Percentiles rank a stretch among this genome's conserved stretches.
These are phyloP conservation scores for Curvularia verruculosa DNA, from an alignment of 2,329 filamentous ascomycete genomes.

Conservation along the genomic window DNA sequence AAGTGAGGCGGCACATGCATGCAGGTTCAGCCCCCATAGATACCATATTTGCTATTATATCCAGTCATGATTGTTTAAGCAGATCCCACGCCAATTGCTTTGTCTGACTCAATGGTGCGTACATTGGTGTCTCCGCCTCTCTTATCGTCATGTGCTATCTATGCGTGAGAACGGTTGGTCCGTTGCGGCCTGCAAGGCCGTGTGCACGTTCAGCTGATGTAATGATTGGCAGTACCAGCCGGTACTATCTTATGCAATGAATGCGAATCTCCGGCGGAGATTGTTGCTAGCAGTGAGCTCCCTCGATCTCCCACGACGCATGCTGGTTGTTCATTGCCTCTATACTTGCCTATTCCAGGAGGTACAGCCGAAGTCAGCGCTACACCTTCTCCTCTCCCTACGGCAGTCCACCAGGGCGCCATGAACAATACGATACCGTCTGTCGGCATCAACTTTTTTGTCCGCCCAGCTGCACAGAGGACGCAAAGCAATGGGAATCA, in stretches of 20 bases:
- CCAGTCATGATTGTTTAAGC: slow-evolving; percentile 33
- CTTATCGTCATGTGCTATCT: slow-evolving; percentile 31
- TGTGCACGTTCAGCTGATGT: slow-evolving; percentile 13
- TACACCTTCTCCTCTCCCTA: slow-evolving; percentile 32
- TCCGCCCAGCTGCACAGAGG: slow-evolving; percentile 6
- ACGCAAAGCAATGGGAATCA: slow-evolving; percentile 4
- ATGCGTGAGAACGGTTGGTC: slow-evolving; percentile 21
- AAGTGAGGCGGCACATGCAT: slow-evolving; percentile 34
- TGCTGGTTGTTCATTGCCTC: slow-evolving; percentile 6
- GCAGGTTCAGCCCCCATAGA: slow-evolving; percentile 29
- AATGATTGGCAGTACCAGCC: slow-evolving; percentile 9
- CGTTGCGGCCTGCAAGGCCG: slow-evolving; percentile 8
- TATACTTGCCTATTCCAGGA: slow-evolving; percentile 24
- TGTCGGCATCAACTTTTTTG: slow-evolving; percentile 10
- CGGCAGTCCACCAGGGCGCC: slow-evolving; percentile 31
- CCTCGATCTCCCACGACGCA: not conserved
- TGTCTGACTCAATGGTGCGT: slow-evolving; percentile 32
- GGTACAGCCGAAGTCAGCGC: slow-evolving; percentile 37
- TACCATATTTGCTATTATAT: slow-evolving; percentile 33
- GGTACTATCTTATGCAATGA: slow-evolving; percentile 5
- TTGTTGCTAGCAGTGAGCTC: slow-evolving; percentile 1
- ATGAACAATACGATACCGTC: slow-evolving; percentile 5
- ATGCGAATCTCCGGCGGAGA: slow-evolving; percentile 1
- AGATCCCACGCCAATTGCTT: slow-evolving; percentile 33
- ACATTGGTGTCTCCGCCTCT: slow-evolving; percentile 20